phyloP scores from a whole-genome alignment of 2,329 filamentous ascomycete species.

The Periconia digitata region DNA sequence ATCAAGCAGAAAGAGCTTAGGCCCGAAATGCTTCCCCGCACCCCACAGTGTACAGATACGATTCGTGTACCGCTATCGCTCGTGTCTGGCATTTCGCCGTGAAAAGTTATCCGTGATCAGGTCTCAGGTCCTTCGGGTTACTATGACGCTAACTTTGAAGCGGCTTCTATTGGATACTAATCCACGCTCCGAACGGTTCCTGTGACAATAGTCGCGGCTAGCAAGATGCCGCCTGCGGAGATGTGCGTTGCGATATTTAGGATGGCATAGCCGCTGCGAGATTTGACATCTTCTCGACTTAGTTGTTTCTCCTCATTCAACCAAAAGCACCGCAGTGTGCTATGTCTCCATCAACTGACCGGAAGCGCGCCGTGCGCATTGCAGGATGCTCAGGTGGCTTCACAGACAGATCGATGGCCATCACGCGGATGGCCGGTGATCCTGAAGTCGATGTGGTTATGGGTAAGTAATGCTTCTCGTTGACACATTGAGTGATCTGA shows the following conservation, averaged over 20 bases:
- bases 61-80: neutral
- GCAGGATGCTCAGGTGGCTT: conserved; percentile 43
- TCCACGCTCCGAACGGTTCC: neutral
- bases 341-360: neutral
- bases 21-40: neutral
- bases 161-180: neutral
- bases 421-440: conserved; percentile 31
- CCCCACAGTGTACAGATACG: too few species aligned
- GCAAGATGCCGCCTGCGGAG: neutral
- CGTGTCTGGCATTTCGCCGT: neutral
- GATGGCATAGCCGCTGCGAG: neutral
- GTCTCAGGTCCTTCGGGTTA: neutral
- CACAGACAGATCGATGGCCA: conserved; percentile 42
- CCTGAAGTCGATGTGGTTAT: conserved; percentile 30
- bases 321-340: neutral
- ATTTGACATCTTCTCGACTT: neutral
- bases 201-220: neutral
- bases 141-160: neutral
- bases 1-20: too few species aligned
- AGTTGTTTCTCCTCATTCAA: neutral
- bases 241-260: neutral
- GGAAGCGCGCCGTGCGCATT: conserved; percentile 32
- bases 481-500: neutral
- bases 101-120: neutral
- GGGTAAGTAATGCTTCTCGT: conserved; percentile 11